These are phyloP conservation scores for Solanum pinnatisectum DNA, from an alignment of 257 asterid species.

Conservation along the genomic window DNA sequence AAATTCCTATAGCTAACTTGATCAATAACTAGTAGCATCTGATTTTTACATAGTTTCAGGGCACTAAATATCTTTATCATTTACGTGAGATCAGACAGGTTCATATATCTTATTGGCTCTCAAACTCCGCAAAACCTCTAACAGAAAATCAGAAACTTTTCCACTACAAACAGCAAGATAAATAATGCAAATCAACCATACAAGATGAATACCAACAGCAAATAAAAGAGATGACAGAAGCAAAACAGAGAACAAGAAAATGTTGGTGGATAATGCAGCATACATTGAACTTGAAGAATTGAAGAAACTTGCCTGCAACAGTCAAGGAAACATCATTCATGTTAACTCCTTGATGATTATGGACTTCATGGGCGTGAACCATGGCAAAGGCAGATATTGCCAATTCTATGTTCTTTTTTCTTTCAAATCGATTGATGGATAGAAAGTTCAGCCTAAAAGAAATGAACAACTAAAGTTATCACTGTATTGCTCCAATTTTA, in stretches of 20 bases:
- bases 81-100: neutral
- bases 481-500: neutral
- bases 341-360: slow-evolving; percentile 22
- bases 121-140: neutral
- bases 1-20: neutral
- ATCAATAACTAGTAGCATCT: neutral
- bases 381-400: slow-evolving; percentile 87
- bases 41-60: neutral
- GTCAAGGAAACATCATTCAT: slow-evolving; percentile 47
- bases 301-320: slow-evolving; percentile 11
- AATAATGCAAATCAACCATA: neutral
- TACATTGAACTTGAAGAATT: neutral
- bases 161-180: neutral
- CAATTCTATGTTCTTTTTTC: slow-evolving; percentile 84
- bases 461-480: neutral
- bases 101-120: neutral
- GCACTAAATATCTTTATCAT: neutral
- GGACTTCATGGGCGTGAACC: slow-evolving; percentile 24
- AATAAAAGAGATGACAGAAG: neutral
- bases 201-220: neutral
- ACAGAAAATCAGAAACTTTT: neutral
- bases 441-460: slow-evolving; percentile 64
- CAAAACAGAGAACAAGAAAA: neutral
- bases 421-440: slow-evolving; percentile 94
- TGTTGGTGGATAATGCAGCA: neutral